These are phyloP conservation scores for Camelina laxa DNA, from an alignment of 345 rosid genomes.

Conservation along the genomic window DNA sequence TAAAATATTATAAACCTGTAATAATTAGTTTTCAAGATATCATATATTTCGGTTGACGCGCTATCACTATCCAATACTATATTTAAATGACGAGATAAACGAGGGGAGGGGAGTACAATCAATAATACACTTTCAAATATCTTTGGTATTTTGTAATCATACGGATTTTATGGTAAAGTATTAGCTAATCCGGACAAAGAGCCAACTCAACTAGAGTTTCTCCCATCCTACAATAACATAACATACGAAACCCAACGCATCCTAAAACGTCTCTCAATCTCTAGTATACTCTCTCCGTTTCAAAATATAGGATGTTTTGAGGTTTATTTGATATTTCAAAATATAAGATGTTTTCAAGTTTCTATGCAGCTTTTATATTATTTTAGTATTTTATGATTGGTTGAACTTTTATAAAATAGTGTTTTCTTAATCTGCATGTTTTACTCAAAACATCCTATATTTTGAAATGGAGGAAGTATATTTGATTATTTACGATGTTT, in stretches of 20 bases:
- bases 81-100: background rate
- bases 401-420: too few species aligned
- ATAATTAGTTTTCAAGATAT: slow-evolving; percentile 1
- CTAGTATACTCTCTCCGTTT: too few species aligned
- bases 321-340: too few species aligned
- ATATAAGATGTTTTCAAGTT: too few species aligned
- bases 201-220: slow-evolving; percentile 18
- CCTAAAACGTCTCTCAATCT: background rate
- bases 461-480: too few species aligned
- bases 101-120: slow-evolving; percentile 17
- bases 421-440: too few species aligned
- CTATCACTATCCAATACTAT: slow-evolving; percentile 26
- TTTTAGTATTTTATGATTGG: too few species aligned
- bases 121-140: background rate
- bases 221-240: background rate
- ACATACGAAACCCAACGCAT: background rate
- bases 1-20: background rate
- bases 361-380: too few species aligned
- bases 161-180: background rate
- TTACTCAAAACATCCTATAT: too few species aligned
- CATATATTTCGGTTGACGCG: slow-evolving; percentile 29
- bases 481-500: too few species aligned
- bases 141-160: background rate
- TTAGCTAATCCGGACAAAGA: slow-evolving; percentile 16
- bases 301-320: too few species aligned